These are phyloP conservation scores for Quercus agrifolia DNA, from an alignment of 306 rosid species.

Conservation along the genomic window DNA sequence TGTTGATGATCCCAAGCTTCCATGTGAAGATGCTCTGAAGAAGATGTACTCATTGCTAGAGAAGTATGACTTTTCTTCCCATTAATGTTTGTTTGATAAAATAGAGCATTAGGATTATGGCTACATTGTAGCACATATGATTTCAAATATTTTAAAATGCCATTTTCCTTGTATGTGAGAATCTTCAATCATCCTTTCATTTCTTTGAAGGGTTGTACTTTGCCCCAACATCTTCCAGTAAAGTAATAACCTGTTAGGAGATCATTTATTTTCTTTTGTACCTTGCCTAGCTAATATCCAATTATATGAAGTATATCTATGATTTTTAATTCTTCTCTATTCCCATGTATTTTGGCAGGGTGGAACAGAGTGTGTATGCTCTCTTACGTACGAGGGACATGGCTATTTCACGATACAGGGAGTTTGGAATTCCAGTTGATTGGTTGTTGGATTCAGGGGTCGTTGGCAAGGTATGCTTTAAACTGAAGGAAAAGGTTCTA, in stretches of 20 bases:
- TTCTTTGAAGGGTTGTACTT: neutral
- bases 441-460: slow-evolving; percentile 93
- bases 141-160: neutral
- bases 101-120: neutral
- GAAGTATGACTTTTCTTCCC: slow-evolving; percentile 55
- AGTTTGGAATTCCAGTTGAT: slow-evolving; percentile 90
- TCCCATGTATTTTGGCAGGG: slow-evolving; percentile 40
- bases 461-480: slow-evolving; percentile 82
- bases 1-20: slow-evolving; percentile 74
- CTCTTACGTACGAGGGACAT: slow-evolving; percentile 88
- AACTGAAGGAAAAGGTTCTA: neutral
- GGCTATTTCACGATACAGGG: slow-evolving; percentile 90
- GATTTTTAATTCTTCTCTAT: neutral
- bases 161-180: neutral
- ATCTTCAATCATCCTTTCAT: neutral
- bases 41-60: slow-evolving; percentile 98
- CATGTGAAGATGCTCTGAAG: slow-evolving; percentile 84
- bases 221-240: neutral
- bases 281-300: neutral
- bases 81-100: neutral
- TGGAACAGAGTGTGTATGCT: slow-evolving; percentile 92
- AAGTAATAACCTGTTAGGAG: neutral
- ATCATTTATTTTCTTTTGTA: neutral
- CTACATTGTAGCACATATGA: neutral
- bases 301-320: neutral